phyloP scores from a whole-genome alignment of 768 basidiomycete genomes.

The Tylopilus subfusipes region DNA sequence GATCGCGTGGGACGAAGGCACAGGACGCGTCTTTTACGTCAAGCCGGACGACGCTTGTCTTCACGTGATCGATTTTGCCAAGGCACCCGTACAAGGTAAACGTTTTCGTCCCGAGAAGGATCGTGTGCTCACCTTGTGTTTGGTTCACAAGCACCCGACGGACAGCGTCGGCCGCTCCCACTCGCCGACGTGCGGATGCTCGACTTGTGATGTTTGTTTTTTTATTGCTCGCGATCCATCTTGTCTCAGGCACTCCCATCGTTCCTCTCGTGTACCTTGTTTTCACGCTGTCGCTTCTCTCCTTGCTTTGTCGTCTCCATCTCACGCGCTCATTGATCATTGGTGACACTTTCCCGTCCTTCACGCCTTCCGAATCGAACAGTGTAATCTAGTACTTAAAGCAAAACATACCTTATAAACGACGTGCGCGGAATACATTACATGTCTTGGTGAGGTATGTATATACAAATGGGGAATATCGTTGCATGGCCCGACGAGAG shows the following conservation, averaged over 20 bases:
- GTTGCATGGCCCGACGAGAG: conserved; percentile 15
- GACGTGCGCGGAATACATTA: conserved; percentile 23
- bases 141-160: conserved; percentile 24
- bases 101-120: neutral
- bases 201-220: conserved; percentile 18
- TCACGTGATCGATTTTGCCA: conserved; percentile 48
- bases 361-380: neutral
- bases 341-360: neutral
- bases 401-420: conserved; percentile 18
- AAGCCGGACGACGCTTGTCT: conserved; percentile 39
- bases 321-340: neutral
- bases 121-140: neutral
- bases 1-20: conserved; percentile 64
- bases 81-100: conserved; percentile 32
- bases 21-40: conserved; percentile 56
- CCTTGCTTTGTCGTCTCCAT: neutral
- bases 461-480: conserved; percentile 17
- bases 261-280: neutral
- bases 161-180: conserved; percentile 30
- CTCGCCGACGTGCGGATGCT: conserved; percentile 33
- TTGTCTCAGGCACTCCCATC: neutral
- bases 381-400: conserved; percentile 15
- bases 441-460: conserved; percentile 25
- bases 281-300: conserved; percentile 5
- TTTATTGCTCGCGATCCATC: neutral